Evolutionary conservation across 2,329 filamentous ascomycete species (phyloP).

Genomic region (Purpureocillium lavendulum): DNA sequence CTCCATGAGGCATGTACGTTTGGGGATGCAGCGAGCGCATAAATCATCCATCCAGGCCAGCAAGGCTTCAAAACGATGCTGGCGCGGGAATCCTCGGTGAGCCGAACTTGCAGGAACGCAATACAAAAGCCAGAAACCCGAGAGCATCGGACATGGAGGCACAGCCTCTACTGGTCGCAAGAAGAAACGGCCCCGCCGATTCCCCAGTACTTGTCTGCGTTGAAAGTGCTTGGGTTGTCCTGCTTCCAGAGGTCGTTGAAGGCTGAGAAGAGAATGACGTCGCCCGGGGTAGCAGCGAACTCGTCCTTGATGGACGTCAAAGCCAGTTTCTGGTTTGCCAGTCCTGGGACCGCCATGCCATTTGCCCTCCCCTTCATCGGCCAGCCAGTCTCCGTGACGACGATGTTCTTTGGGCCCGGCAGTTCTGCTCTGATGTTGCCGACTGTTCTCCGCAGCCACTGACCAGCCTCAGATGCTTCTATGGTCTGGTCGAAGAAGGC

Average conservation of each 20-base stretch:
- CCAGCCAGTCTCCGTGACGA: slow-evolving; percentile 83
- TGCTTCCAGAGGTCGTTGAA: slow-evolving; percentile 77
- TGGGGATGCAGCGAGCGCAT: too few relatives aligned
- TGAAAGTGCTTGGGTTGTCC: slow-evolving; percentile 52
- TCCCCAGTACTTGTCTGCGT: slow-evolving; percentile 73
- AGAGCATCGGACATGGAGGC: too few relatives aligned
- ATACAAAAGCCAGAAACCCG: too few relatives aligned
- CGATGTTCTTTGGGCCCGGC: slow-evolving; percentile 45
- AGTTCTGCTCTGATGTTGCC: slow-evolving; percentile 32
- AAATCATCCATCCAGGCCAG: too few relatives aligned
- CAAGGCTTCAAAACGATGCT: too few relatives aligned
- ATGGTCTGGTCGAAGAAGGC: slow-evolving; percentile 70
- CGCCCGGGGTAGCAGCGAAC: slow-evolving; percentile 40
- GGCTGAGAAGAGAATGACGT: slow-evolving; percentile 67
- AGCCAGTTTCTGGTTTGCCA: slow-evolving; percentile 58
- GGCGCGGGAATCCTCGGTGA: too few relatives aligned
- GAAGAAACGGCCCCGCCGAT: slow-evolving; percentile 31
- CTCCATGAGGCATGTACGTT: too few relatives aligned
- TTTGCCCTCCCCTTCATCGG: slow-evolving; percentile 61
- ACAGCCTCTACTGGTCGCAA: slow-evolving; percentile 10
- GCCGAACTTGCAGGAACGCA: too few relatives aligned
- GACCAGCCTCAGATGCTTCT: slow-evolving; percentile 51
- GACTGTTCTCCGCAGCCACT: slow-evolving; percentile 55
- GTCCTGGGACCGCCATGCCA: slow-evolving; percentile 57
- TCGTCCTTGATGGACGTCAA: slow-evolving; percentile 53